Percentiles rank a stretch among this genome's conserved stretches.
Evolutionary conservation across 2,329 filamentous ascomycete genomes (phyloP).

Genomic region (Aaosphaeria arxii): DNA sequence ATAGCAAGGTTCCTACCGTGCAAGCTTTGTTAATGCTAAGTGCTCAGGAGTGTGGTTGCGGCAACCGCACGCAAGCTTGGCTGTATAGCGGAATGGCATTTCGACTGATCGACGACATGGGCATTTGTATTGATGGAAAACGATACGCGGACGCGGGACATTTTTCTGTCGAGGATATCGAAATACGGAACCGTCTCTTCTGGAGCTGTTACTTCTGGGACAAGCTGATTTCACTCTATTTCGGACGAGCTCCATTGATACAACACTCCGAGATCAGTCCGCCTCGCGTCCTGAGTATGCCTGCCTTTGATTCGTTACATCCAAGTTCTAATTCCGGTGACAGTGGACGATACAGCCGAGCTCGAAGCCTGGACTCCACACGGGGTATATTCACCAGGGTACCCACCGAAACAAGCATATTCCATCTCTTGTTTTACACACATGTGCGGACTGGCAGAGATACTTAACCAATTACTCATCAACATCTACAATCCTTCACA

Average conservation of each 20-base stretch:
- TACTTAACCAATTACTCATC: neutral
- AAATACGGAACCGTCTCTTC: neutral
- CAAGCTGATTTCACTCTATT: neutral
- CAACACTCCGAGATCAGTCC: no score
- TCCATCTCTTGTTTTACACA: neutral
- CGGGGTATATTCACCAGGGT: neutral
- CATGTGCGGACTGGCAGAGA: neutral
- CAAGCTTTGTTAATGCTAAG: neutral
- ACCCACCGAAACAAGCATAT: neutral
- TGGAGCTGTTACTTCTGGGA: neutral
- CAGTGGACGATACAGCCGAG: neutral
- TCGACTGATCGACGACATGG: neutral
- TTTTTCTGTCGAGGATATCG: neutral
- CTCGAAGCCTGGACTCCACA: neutral
- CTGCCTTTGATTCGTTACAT: neutral
- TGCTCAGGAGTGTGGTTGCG: neutral
- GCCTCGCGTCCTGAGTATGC: no score
- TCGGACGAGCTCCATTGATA: neutral
- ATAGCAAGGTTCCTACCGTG: neutral
- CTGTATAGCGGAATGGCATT: neutral
- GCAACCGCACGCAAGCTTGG: neutral
- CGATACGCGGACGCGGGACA: no score
- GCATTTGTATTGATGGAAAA: neutral
- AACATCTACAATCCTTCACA: no score
- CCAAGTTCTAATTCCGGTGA: neutral